Percentiles rank a stretch among this genome's conserved stretches.
These are phyloP conservation scores for Ogataea hybrid DNA, from an alignment of 1,139 yeast genomes.

Conservation along the genomic window DNA sequence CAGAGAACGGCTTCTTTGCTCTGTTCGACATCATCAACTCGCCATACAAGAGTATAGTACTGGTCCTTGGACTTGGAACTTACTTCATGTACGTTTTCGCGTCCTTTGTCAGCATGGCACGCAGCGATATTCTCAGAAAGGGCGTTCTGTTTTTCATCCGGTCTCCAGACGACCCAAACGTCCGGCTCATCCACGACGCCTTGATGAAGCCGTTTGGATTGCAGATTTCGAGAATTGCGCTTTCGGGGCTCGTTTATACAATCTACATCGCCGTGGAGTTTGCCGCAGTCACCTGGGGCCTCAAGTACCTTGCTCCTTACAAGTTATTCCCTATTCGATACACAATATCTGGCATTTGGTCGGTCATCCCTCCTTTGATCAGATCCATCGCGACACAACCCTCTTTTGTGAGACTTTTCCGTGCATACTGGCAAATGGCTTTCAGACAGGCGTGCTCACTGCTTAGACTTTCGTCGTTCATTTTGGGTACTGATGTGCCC, in stretches of 20 bases:
- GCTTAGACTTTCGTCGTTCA: slow-evolving; percentile 74
- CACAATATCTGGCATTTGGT: slow-evolving; percentile 3
- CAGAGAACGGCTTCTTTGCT: slow-evolving; percentile 12
- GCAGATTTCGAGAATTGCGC: slow-evolving; percentile 70
- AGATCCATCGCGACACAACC: background rate
- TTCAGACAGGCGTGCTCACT: slow-evolving; percentile 56
- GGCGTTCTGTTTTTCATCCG: slow-evolving; percentile 91
- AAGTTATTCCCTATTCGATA: slow-evolving; percentile 25
- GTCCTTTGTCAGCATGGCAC: slow-evolving; percentile 77
- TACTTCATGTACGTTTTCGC: slow-evolving; percentile 87
- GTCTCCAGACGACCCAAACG: slow-evolving; percentile 92
- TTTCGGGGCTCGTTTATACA: slow-evolving; percentile 77
- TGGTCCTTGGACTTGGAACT: slow-evolving; percentile 52
- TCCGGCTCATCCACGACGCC: slow-evolving; percentile 86
- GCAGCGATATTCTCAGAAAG: slow-evolving; percentile 70
- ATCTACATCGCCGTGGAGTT: slow-evolving; percentile 71
- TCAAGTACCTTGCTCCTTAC: slow-evolving; percentile 37
- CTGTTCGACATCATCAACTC: slow-evolving; percentile 8
- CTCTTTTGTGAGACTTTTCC: slow-evolving; percentile 5
- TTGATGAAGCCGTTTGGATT: slow-evolving; percentile 68
- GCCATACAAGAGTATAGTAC: slow-evolving; percentile 9
- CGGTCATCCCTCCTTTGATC: background rate
- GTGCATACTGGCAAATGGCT: slow-evolving; percentile 57
- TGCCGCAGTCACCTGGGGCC: slow-evolving; percentile 55
- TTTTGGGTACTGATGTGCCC: slow-evolving; percentile 65